Conservation (phyloP, 2,329 filamentous ascomycete genomes). For the Botryotinia globosa region DNA sequence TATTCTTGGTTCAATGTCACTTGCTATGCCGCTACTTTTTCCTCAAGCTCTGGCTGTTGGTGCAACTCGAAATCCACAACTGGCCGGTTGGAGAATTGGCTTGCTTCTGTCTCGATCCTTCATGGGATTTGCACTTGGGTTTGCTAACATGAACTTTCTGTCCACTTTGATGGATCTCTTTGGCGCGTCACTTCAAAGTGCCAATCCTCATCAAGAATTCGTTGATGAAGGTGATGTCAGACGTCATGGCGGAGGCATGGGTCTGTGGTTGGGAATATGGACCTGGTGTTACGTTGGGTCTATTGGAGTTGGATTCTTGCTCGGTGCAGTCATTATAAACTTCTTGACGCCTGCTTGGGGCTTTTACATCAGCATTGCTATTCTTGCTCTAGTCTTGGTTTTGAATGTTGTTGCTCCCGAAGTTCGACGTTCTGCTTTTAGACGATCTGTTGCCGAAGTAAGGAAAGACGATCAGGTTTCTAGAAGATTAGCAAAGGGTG, state of each 20-base stretch:
- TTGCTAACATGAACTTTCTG: conserved; percentile 75
- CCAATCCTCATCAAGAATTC: conserved; percentile 69
- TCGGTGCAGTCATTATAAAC: conserved; percentile 69
- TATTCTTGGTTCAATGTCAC: conserved; percentile 62
- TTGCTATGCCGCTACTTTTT: conserved; percentile 71
- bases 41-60: conserved; percentile 69
- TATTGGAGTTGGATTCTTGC: conserved; percentile 66
- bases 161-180: conserved; percentile 71
- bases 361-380: conserved; percentile 69
- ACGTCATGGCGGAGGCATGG: conserved; percentile 73
- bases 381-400: conserved; percentile 62
- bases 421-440: conserved; percentile 65
- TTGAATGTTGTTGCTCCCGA: conserved; percentile 72
- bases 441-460: conserved; percentile 66
- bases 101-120: conserved; percentile 62
- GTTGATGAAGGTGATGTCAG: conserved; percentile 66
- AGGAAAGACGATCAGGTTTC: conserved; percentile 52
- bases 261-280: conserved; percentile 76
- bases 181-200: conserved; percentile 70
- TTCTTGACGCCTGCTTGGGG: conserved; percentile 65
- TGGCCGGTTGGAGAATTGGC: conserved; percentile 54
- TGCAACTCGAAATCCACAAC: conserved; percentile 53
- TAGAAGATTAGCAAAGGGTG: conserved; percentile 63
- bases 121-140: conserved; percentile 68
- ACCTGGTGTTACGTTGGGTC: conserved; percentile 75